Percentiles rank a stretch among this genome's conserved stretches.
These are phyloP conservation scores for Aspergillus tubingensis DNA, from an alignment of 2,329 filamentous ascomycete species.

Conservation along the genomic window DNA sequence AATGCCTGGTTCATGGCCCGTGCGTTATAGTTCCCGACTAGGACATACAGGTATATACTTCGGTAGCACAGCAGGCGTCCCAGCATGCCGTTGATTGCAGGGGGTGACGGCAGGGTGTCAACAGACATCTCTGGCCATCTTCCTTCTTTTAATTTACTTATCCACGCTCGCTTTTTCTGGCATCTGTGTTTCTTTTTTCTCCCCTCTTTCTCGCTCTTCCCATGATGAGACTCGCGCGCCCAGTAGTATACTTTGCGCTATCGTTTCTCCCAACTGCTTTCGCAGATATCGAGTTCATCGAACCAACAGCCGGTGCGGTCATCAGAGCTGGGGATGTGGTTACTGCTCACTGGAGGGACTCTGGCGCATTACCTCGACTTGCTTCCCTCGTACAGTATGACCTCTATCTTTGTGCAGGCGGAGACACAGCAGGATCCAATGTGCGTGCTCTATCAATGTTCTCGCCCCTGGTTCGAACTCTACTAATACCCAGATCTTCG, in stretches of 20 bases:
- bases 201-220: not conserved
- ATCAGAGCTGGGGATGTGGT: conserved; percentile 54
- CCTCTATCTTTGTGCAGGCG: conserved; percentile 63
- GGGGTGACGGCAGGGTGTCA: conserved; percentile 1
- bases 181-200: not conserved
- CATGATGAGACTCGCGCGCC: conserved; percentile 32
- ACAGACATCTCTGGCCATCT: not conserved
- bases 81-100: conserved; percentile 7
- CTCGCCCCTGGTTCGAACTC: not conserved
- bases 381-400: conserved; percentile 57
- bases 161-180: not conserved
- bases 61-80: not conserved
- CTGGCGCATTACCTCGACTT: conserved; percentile 52
- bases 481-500: not conserved
- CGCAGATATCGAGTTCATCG: conserved; percentile 58
- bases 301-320: conserved; percentile 54
- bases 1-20: not conserved
- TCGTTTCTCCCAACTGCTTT: conserved; percentile 46
- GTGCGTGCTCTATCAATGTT: conserved; percentile 34
- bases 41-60: conserved; percentile 8
- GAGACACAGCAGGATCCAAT: conserved; percentile 53
- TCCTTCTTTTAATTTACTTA: not conserved
- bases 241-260: conserved; percentile 38
- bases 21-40: not conserved
- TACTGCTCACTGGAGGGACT: conserved; percentile 59